These are phyloP conservation scores for Piloderma croceum DNA, from an alignment of 768 basidiomycete species.

Conservation along the genomic window DNA sequence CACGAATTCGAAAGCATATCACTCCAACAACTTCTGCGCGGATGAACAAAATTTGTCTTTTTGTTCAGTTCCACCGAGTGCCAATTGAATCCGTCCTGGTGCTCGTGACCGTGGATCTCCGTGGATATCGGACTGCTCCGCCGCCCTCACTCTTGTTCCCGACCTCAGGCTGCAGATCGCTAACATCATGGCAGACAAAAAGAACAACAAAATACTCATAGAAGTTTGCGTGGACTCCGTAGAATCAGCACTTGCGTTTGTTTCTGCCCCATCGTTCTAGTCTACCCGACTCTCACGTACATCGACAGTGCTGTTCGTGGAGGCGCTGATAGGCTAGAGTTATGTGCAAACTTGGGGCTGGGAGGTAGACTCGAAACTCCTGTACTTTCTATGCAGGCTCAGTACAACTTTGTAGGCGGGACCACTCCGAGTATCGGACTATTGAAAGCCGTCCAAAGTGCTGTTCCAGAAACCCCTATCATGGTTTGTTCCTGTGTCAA, in stretches of 20 bases:
- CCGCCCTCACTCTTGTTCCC: conserved; percentile 6
- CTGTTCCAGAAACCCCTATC: conserved; percentile 46
- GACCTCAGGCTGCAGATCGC: conserved; percentile 3
- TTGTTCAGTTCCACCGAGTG: background rate
- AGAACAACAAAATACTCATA: too few relatives aligned
- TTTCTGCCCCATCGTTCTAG: conserved; percentile 9
- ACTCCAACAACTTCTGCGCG: background rate
- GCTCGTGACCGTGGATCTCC: conserved; percentile 16
- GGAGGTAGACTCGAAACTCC: too few relatives aligned
- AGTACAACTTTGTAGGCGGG: too few relatives aligned
- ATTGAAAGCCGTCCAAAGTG: conserved; percentile 48
- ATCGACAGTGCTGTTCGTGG: conserved; percentile 56
- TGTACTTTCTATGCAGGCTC: too few relatives aligned
- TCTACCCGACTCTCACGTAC: conserved; percentile 1
- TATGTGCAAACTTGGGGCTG: conserved; percentile 61
- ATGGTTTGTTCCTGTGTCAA: conserved; percentile 46
- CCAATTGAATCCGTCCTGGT: background rate
- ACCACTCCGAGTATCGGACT: conserved; percentile 80
- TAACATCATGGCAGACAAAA: too few relatives aligned
- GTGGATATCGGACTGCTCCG: too few relatives aligned
- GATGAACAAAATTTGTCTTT: background rate
- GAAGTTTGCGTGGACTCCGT: conserved; percentile 79
- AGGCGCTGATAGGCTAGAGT: conserved; percentile 72
- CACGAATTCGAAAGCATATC: too few relatives aligned
- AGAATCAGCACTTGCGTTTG: conserved; percentile 62